phyloP scores from a whole-genome alignment of 129 eudicot genomes.

The Rutidosis leptorrhynchoides region DNA sequence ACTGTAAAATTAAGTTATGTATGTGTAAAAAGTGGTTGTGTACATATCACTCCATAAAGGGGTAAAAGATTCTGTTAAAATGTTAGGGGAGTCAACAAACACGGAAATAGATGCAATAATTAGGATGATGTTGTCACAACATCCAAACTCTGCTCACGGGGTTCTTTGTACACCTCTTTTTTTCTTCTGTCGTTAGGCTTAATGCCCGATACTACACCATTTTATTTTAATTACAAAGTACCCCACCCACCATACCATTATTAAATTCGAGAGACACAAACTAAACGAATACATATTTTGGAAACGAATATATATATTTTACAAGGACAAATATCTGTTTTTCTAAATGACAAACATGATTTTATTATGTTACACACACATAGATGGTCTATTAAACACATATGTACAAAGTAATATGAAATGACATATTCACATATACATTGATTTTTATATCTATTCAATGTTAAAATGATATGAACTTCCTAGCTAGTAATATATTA shows the following conservation, averaged over 20 bases:
- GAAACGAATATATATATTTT: neutral
- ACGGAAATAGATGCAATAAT: constrained; percentile 32
- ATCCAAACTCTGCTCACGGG: constrained; percentile 32
- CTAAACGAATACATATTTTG: neutral
- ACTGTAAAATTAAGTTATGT: no score
- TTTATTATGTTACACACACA: neutral
- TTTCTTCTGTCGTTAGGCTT: constrained; percentile 16
- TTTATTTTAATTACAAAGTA: constrained; percentile 9
- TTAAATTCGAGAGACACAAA: neutral
- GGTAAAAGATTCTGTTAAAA: constrained; percentile 9
- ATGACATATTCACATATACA: no score
- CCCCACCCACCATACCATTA: constrained; percentile 16
- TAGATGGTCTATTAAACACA: no score
- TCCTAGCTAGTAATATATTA: no score
- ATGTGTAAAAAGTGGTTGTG: no score
- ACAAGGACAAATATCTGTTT: neutral
- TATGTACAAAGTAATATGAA: no score
- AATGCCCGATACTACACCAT: constrained; percentile 13
- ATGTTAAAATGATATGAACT: no score
- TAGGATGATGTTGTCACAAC: constrained; percentile 1
- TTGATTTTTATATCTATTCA: no score
- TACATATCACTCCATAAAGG: no score
- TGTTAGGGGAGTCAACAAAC: constrained; percentile 17
- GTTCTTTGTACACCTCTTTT: constrained; percentile 21
- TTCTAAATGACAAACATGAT: neutral